These are phyloP conservation scores for Aspergillus sergii DNA, from an alignment of 2,329 filamentous ascomycete species.

Conservation along the genomic window DNA sequence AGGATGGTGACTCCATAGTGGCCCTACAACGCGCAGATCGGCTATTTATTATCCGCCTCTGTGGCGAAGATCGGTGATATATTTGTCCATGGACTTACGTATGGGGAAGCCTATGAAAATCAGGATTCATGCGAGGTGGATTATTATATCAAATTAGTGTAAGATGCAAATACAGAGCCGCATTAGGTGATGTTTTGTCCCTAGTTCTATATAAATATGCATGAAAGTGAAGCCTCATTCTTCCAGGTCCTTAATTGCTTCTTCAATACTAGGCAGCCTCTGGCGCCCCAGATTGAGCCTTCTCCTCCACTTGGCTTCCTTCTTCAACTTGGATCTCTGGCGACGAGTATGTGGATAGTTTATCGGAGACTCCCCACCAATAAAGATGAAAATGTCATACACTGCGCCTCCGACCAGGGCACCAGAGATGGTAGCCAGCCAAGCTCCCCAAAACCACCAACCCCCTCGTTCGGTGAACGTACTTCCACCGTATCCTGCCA, in stretches of 20 bases:
- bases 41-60: too few species aligned
- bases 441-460: constrained; percentile 43
- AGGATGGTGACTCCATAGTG: too few species aligned
- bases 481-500: constrained; percentile 35
- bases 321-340: constrained; percentile 39
- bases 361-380: constrained; percentile 41
- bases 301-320: constrained; percentile 22
- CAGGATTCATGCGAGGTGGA: too few species aligned
- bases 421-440: constrained; percentile 37
- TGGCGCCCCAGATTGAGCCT: constrained; percentile 16
- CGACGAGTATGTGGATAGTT: constrained; percentile 47
- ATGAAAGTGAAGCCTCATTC: not conserved
- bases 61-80: too few species aligned
- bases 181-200: not conserved
- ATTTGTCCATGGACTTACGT: too few species aligned
- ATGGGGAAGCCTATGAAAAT: too few species aligned
- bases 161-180: too few species aligned
- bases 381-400: constrained; percentile 43
- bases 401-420: constrained; percentile 34
- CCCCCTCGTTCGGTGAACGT: constrained; percentile 27
- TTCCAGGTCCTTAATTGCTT: constrained; percentile 5
- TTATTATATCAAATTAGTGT: too few species aligned
- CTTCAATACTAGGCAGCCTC: constrained; percentile 25
- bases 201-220: not conserved
- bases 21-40: too few species aligned